phyloP scores from a whole-genome alignment of 345 rosid genomes.

The Cardamine occulta region DNA sequence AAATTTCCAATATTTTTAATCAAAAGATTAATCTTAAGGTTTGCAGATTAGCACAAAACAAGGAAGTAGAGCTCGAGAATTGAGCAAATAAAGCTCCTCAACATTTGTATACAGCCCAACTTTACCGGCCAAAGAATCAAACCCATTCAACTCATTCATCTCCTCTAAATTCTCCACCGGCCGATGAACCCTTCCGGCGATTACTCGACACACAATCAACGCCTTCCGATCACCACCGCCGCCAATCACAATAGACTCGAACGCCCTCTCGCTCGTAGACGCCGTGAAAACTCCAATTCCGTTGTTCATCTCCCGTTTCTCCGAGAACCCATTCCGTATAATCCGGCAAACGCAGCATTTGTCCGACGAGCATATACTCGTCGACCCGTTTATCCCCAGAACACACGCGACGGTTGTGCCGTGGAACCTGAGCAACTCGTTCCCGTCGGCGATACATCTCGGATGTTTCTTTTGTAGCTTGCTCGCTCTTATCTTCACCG shows the following conservation, averaged over 20 bases:
- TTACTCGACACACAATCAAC: conserved; percentile 89
- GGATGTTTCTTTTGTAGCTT: conserved; percentile 93
- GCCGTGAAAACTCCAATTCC: conserved; percentile 95
- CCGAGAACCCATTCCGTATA: conserved; percentile 76
- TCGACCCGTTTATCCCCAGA: conserved; percentile 75
- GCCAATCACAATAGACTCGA: conserved; percentile 54
- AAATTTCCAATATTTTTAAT: not conserved
- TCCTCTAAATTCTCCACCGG: conserved; percentile 88
- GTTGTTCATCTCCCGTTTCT: conserved; percentile 73
- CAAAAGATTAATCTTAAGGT: conserved; percentile 41
- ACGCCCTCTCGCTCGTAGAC: conserved; percentile 92
- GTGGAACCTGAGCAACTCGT: conserved; percentile 87
- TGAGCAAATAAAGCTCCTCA: conserved; percentile 94
- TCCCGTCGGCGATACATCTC: conserved; percentile 94
- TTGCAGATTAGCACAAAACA: conserved; percentile 91
- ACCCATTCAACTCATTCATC: conserved; percentile 74
- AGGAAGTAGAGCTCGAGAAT: conserved; percentile 87
- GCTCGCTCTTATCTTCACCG: conserved; percentile 80
- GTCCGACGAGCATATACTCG: conserved; percentile 74
- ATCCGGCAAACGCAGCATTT: conserved; percentile 81
- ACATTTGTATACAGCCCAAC: conserved; percentile 87
- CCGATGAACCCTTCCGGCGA: conserved; percentile 95
- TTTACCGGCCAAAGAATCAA: conserved; percentile 95
- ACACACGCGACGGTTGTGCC: conserved; percentile 82
- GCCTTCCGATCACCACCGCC: conserved; percentile 73